Conservation (phyloP, 768 basidiomycete species). For the Termitomyces titanicus region DNA sequence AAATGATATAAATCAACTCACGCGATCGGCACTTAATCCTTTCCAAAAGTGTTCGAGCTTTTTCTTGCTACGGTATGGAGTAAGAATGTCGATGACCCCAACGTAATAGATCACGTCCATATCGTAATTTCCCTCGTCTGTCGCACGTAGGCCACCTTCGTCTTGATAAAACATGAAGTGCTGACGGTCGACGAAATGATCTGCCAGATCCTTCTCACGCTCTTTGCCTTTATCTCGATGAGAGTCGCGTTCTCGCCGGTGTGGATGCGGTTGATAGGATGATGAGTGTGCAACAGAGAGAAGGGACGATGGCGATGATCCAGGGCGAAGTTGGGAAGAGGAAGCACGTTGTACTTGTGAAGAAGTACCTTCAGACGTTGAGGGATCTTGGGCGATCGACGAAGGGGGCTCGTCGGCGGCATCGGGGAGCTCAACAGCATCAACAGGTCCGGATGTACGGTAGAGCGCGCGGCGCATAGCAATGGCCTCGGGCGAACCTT, state of each 20-base stretch:
- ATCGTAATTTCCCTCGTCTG: constrained; percentile 75
- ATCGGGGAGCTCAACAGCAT: constrained; percentile 19
- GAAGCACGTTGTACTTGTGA: background rate
- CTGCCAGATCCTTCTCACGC: constrained; percentile 37
- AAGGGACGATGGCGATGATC: background rate
- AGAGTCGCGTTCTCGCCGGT: constrained; percentile 3
- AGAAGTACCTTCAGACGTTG: background rate
- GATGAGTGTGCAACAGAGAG: background rate
- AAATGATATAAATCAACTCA: constrained; percentile 41
- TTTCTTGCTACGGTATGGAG: constrained; percentile 80
- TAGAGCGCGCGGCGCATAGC: constrained; percentile 81
- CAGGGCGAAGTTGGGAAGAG: background rate
- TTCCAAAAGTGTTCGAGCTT: constrained; percentile 90
- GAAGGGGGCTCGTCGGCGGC: constrained; percentile 13
- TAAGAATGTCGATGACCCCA: constrained; percentile 95
- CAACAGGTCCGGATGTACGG: constrained; percentile 72
- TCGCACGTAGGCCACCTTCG: constrained; percentile 89
- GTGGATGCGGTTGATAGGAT: background rate
- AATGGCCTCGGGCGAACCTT: constrained; percentile 72
- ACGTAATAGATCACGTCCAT: constrained; percentile 87
- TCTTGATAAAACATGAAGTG: constrained; percentile 96
- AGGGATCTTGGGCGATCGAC: background rate
- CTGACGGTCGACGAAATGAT: constrained; percentile 50
- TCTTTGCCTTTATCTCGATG: constrained; percentile 46
- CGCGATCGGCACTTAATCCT: constrained; percentile 80